Conservation (phyloP, 2,329 filamentous ascomycete genomes). For the Microsporum ferrugineum region DNA sequence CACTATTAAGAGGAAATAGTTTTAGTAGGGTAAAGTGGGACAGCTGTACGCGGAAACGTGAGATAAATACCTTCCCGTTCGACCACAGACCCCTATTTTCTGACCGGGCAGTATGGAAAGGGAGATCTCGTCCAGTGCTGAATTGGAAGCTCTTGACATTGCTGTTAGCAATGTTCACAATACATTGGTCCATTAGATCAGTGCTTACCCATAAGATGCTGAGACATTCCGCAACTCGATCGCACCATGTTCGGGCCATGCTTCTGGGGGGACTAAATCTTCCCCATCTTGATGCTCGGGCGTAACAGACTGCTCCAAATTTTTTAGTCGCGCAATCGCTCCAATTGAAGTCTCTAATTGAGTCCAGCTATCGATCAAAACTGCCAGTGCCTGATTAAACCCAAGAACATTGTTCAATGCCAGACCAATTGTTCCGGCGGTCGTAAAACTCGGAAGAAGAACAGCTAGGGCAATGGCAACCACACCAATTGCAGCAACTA, state of each 20-base stretch:
- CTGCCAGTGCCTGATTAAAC: not conserved
- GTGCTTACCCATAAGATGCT: slow-evolving; percentile 6
- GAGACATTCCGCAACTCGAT: slow-evolving; percentile 2
- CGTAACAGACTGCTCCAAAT: slow-evolving; percentile 10
- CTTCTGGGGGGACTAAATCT: slow-evolving; percentile 11
- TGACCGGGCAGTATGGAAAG: slow-evolving; percentile 7
- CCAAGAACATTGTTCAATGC: not conserved
- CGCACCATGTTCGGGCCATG: slow-evolving; percentile 14
- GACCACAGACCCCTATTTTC: slow-evolving; percentile 14
- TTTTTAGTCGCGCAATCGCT: slow-evolving; percentile 15
- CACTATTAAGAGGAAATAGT: not conserved
- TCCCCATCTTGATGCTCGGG: slow-evolving; percentile 15
- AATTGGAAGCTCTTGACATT: not conserved
- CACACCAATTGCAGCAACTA: slow-evolving; percentile 28
- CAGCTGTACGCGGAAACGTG: not conserved
- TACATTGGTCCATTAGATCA: not conserved
- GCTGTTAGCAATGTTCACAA: no score
- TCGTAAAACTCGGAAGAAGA: slow-evolving; percentile 24
- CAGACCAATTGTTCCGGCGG: slow-evolving; percentile 18
- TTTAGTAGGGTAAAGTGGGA: not conserved
- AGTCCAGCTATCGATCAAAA: not conserved
- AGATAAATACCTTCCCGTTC: slow-evolving; percentile 9
- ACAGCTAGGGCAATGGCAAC: slow-evolving; percentile 21
- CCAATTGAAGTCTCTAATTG: slow-evolving; percentile 12
- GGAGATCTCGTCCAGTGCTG: slow-evolving; percentile 2